phyloP scores from a whole-genome alignment of 208 protist species.

The Leishmania martiniquensis region DNA sequence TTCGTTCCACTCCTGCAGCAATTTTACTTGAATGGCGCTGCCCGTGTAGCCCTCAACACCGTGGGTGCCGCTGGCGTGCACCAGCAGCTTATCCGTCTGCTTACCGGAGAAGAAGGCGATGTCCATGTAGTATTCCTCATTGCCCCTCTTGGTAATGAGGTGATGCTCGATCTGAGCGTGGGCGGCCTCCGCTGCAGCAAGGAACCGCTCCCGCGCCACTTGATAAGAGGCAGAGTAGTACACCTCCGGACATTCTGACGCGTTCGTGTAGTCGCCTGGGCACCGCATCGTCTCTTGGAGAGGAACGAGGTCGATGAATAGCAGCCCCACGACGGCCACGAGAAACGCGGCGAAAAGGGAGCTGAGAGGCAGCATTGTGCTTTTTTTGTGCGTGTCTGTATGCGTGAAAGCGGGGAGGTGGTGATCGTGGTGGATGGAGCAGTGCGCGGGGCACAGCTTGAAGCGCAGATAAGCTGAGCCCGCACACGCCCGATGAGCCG shows the following conservation, averaged over 20 bases:
- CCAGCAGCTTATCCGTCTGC: conserved; percentile 52
- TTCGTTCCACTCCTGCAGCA: conserved; percentile 66
- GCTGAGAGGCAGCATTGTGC: conserved; percentile 3
- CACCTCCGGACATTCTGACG: conserved; percentile 54
- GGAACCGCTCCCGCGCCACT: conserved; percentile 74
- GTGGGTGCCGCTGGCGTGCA: conserved; percentile 79
- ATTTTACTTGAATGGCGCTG: conserved; percentile 80
- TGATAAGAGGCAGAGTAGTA: conserved; percentile 76
- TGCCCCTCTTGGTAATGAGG: conserved; percentile 48
- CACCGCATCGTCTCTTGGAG: conserved; percentile 79
- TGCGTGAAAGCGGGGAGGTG: too few relatives aligned
- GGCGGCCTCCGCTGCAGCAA: conserved; percentile 55
- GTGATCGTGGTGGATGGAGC: background rate
- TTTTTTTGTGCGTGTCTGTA: background rate
- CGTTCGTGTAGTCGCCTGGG: conserved; percentile 57
- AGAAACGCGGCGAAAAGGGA: conserved; percentile 46
- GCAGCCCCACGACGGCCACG: conserved; percentile 60
- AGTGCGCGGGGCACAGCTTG: background rate
- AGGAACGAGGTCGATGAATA: conserved; percentile 80
- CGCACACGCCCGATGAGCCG: background rate
- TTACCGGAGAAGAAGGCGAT: conserved; percentile 74
- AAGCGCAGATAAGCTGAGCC: background rate
- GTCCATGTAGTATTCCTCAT: conserved; percentile 76
- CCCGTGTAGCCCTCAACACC: conserved; percentile 89
- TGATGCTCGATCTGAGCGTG: conserved; percentile 50